Conservation (phyloP, 2,329 filamentous ascomycete genomes). For the Bertia moriformis region DNA sequence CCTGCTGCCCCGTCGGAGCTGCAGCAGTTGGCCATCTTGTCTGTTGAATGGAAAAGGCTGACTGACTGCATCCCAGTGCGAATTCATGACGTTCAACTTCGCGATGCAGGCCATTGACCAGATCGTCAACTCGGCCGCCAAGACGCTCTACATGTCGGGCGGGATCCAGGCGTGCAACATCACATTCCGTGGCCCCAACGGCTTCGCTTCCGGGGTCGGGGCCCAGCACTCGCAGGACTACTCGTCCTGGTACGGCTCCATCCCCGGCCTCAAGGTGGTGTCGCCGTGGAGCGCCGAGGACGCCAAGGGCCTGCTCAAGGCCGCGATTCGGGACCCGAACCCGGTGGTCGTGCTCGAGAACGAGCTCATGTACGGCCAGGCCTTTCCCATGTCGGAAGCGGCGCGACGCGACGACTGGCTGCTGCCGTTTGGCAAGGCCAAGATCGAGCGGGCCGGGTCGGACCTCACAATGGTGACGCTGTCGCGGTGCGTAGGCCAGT, state of each 20-base stretch:
- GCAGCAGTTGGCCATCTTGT: background rate
- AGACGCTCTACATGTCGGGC: slow-evolving; percentile 99
- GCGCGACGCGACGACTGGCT: slow-evolving; percentile 95
- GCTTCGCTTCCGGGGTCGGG: slow-evolving; percentile 86
- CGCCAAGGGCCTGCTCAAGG: slow-evolving; percentile 94
- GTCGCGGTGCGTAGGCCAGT: slow-evolving; percentile 89
- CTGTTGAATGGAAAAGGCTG: background rate
- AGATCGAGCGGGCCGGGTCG: slow-evolving; percentile 91
- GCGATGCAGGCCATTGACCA: slow-evolving; percentile 99
- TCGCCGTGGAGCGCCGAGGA: slow-evolving; percentile 93
- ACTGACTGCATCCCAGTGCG: slow-evolving; percentile 45
- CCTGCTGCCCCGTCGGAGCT: background rate
- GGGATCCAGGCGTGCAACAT: slow-evolving; percentile 99
- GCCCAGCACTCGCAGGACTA: slow-evolving; percentile 99
- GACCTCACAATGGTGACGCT: slow-evolving; percentile 91
- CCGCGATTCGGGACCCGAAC: slow-evolving; percentile 95
- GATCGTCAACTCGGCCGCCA: slow-evolving; percentile 96
- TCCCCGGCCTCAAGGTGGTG: slow-evolving; percentile 94
- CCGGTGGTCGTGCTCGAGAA: slow-evolving; percentile 85
- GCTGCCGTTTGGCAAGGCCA: slow-evolving; percentile 94
- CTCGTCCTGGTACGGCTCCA: slow-evolving; percentile 95
- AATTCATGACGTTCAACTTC: slow-evolving; percentile 99
- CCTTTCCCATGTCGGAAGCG: slow-evolving; percentile 93
- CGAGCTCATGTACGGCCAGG: slow-evolving; percentile 80
- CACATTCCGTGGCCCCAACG: slow-evolving; percentile 97